phyloP scores from a whole-genome alignment of 352 stramenopile genomes.

The Globisporangium orthogonon region DNA sequence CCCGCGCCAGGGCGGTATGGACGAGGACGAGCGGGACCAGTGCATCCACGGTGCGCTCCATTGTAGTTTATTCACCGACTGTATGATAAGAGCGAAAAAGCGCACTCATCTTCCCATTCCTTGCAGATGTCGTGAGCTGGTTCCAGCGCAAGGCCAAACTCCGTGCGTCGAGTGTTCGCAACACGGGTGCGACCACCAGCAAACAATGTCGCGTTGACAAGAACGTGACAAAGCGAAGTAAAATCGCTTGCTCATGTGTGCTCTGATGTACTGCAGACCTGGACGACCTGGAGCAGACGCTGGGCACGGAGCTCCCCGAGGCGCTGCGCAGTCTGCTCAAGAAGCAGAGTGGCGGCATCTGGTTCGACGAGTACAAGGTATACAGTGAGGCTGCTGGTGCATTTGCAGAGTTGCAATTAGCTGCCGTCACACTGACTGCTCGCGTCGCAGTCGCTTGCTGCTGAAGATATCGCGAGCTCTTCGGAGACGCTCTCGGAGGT shows the following conservation, averaged over 20 bases:
- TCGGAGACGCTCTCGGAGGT: conserved; percentile 36
- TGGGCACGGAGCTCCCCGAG: conserved; percentile 56
- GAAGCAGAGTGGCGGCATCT: conserved; percentile 75
- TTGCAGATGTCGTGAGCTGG: conserved; percentile 75
- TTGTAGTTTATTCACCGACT: too few relatives aligned
- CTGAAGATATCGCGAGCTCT: conserved; percentile 50
- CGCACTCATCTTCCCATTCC: background rate
- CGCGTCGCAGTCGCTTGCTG: conserved; percentile 38
- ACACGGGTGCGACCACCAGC: conserved; percentile 19
- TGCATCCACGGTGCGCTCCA: conserved; percentile 56
- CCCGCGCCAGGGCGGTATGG: conserved; percentile 71
- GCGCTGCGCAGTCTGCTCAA: conserved; percentile 53
- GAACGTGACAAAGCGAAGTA: too few relatives aligned
- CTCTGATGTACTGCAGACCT: conserved; percentile 32
- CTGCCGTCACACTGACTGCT: background rate
- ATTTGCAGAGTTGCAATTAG: background rate
- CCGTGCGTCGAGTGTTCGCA: conserved; percentile 31
- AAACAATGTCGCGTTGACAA: too few relatives aligned
- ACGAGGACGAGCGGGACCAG: conserved; percentile 69
- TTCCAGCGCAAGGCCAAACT: conserved; percentile 76
- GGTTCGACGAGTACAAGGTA: conserved; percentile 82
- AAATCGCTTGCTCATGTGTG: background rate
- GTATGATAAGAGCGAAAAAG: too few relatives aligned
- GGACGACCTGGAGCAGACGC: conserved; percentile 59
- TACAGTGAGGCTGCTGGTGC: background rate